Evolutionary conservation across 2,329 filamentous ascomycete species (phyloP).

Genomic region (Eurotiales sp.): DNA sequence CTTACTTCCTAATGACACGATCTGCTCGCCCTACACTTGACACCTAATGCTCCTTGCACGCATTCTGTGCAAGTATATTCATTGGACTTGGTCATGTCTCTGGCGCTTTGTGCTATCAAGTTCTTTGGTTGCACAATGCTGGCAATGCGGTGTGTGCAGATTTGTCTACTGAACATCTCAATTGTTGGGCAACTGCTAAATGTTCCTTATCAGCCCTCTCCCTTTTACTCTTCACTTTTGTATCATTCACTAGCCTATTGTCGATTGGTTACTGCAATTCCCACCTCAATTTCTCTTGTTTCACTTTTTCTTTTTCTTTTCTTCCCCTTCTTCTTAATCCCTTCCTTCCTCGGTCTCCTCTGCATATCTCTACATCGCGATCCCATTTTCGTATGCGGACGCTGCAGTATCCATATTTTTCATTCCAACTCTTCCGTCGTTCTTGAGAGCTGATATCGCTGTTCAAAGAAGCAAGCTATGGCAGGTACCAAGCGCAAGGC

Average conservation of each 20-base stretch:
- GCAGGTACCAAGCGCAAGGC: constrained; percentile 34
- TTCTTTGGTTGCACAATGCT: neutral
- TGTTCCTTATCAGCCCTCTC: neutral
- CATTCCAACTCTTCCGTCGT: neutral
- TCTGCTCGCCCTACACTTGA: neutral
- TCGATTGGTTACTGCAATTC: too few species aligned
- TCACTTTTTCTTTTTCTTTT: constrained; percentile 4
- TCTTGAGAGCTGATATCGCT: neutral
- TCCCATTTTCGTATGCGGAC: too few species aligned
- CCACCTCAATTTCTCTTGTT: neutral
- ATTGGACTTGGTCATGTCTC: too few species aligned
- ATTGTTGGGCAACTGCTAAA: neutral
- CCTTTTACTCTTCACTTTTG: neutral
- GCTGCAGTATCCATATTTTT: constrained; percentile 1
- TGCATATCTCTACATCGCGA: neutral
- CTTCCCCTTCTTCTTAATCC: neutral
- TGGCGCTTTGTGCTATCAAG: neutral
- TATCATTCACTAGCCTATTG: neutral
- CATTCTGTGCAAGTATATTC: too few species aligned
- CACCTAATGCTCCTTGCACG: neutral
- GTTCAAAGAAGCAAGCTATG: constrained; percentile 27
- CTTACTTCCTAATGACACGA: too few species aligned
- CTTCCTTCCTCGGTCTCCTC: constrained; percentile 2
- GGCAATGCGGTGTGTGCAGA: too few species aligned
- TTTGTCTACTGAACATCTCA: neutral